Conservation (phyloP, 179 eudicot genomes). For the Camellia oleifera region DNA sequence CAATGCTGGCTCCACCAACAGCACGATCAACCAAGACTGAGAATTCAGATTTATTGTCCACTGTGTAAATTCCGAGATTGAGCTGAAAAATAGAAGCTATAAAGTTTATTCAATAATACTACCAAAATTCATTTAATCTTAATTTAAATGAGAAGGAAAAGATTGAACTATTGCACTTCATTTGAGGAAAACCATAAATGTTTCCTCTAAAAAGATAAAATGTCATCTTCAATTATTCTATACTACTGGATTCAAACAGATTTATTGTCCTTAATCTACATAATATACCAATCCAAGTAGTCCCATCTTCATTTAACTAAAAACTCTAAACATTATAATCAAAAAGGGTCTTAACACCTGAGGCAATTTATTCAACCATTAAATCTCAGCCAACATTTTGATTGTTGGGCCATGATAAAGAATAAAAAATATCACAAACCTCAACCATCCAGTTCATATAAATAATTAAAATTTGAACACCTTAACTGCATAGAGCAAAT, state of each 20-base stretch:
- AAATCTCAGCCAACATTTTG: background rate
- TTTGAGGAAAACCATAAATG: background rate
- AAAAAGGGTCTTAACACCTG: background rate
- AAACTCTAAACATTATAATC: background rate
- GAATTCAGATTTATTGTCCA: slow-evolving; percentile 62
- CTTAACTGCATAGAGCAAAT: background rate
- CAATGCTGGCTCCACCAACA: slow-evolving; percentile 78
- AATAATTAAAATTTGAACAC: background rate
- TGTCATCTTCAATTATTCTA: background rate
- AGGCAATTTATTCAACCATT: background rate
- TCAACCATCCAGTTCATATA: background rate
- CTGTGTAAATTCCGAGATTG: slow-evolving; percentile 69
- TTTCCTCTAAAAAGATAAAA: background rate
- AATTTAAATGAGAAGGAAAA: background rate
- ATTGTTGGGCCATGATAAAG: background rate
- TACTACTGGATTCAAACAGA: background rate
- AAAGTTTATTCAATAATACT: background rate
- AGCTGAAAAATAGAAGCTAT: slow-evolving; percentile 40
- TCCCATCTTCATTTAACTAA: background rate
- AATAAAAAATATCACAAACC: background rate
- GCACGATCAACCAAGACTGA: slow-evolving; percentile 95
- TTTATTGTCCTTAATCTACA: background rate
- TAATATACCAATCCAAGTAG: background rate
- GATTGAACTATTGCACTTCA: background rate
- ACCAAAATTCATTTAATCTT: background rate